Base-by-base conservation (phyloP, 192 early-diverging fungal genomes). In the Hyaloraphidium curvatum region DNA sequence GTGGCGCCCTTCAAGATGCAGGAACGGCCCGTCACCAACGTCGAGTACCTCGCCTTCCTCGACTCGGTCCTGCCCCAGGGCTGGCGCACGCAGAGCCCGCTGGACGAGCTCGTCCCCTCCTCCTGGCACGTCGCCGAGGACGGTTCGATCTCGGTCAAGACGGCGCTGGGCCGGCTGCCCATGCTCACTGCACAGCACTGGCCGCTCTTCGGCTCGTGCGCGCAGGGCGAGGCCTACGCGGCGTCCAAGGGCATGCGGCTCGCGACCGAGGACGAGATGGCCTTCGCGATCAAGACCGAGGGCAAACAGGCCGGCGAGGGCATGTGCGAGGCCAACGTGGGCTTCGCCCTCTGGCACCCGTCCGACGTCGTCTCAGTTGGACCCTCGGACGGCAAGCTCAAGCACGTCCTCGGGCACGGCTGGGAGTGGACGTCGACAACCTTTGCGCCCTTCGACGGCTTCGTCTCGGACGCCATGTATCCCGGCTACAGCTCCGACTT, bases 381-480 rank as follows among this genome's bases (percentile, higher is more conserved):
- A 11, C n/a, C 33, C 33, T 37, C 33, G 7, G 33, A n/a, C 7
- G n/a, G n/a, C 33, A 7, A 37, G 9, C 9, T 37, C 9, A n/a
- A 37, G n/a, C 33, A 50, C 40, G 55, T 68, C 0, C 54, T 69
- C 0, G 76, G 75, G 2, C 70, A 71, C 35, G 70, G 79, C 0
- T 95, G 87, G 86, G 91, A 91, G 40, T 83, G 78, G 83, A 89
- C 89, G 0, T 40, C 60, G 1, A 90, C 84, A 0, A 53, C 62
- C 31, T 82, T 82, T 56, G 70, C 68, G 3, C 59, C 66, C 3
- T 64, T 76, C 56, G 64, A 66, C 1, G 77, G 78, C 2, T 91
- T 84, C 53, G 58, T 64, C 39, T 54, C 69, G 4, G 80, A 78
- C 19, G 52, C 62, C 22, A 56, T 84, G 30, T 95, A 92, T 58